Percentiles rank a stretch among this genome's conserved stretches.
These are phyloP conservation scores for Cystofilobasidium bisporidii DNA, from an alignment of 768 basidiomycete species.

Conservation along the genomic window DNA sequence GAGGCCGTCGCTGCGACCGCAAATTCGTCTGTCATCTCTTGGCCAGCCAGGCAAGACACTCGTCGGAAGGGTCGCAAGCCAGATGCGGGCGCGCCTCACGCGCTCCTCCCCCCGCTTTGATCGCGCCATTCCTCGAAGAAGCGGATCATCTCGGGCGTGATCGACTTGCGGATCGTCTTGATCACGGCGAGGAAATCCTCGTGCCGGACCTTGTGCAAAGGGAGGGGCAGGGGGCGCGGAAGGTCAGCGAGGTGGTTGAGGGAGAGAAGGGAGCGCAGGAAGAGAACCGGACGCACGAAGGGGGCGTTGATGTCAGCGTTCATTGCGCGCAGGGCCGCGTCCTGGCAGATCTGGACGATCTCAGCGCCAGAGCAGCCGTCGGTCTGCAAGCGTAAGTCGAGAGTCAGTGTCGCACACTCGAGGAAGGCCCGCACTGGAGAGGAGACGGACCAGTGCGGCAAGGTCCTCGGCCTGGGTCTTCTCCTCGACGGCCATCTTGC, in stretches of 20 bases:
- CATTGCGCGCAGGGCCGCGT: constrained; percentile 90
- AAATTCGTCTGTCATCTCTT: no score
- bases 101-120: constrained; percentile 29
- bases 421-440: no score
- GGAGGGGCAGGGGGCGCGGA: background rate
- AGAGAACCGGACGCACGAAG: constrained; percentile 48
- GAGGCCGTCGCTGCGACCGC: no score
- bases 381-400: constrained; percentile 49
- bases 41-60: no score
- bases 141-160: constrained; percentile 66
- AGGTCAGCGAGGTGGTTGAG: background rate
- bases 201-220: constrained; percentile 74
- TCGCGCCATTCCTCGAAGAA: constrained; percentile 66
- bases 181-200: constrained; percentile 67
- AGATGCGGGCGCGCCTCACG: no score
- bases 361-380: constrained; percentile 96
- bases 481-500: constrained; percentile 68
- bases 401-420: background rate
- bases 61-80: no score
- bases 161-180: constrained; percentile 60
- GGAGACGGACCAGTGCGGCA: constrained; percentile 52
- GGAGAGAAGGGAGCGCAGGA: background rate
- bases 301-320: constrained; percentile 68
- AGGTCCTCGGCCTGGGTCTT: constrained; percentile 58
- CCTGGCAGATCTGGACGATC: constrained; percentile 81